These are phyloP conservation scores for Starmerella gropengiesseri DNA, from an alignment of 805 yeast genomes.

Conservation along the genomic window DNA sequence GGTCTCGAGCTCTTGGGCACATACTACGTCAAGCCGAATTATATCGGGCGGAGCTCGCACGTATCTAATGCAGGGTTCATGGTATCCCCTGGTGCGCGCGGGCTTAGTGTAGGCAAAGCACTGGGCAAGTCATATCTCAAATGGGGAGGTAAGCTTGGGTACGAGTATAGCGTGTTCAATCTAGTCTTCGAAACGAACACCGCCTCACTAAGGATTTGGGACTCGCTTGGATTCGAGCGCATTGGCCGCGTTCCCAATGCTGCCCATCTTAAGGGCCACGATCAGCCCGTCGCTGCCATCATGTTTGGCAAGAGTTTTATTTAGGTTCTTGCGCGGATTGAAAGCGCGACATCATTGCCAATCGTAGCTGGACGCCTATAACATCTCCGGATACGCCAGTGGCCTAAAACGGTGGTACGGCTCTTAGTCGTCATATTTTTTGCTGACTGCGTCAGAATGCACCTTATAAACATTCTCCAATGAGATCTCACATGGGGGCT, in stretches of 20 bases:
- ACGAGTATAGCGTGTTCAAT: constrained; percentile 73
- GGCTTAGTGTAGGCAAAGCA: constrained; percentile 56
- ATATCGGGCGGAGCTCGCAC: constrained; percentile 73
- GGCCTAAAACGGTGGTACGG: too few relatives aligned
- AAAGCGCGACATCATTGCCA: too few relatives aligned
- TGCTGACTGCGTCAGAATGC: too few relatives aligned
- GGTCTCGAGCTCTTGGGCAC: constrained; percentile 49
- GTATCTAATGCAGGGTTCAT: constrained; percentile 81
- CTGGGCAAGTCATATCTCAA: constrained; percentile 55
- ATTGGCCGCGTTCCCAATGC: constrained; percentile 69
- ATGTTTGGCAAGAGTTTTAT: constrained; percentile 58
- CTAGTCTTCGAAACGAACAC: constrained; percentile 71
- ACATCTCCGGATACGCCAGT: too few relatives aligned
- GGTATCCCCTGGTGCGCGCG: constrained; percentile 50
- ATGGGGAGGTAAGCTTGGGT: constrained; percentile 73
- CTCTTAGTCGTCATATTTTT: too few relatives aligned
- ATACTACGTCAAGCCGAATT: constrained; percentile 77
- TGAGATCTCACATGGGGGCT: too few relatives aligned
- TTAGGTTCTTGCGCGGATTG: neutral
- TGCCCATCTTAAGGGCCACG: constrained; percentile 56
- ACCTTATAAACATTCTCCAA: too few relatives aligned
- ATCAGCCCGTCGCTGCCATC: constrained; percentile 60
- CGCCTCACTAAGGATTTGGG: constrained; percentile 76
- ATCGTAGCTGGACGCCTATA: too few relatives aligned
- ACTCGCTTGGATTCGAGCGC: constrained; percentile 63